phyloP scores from a whole-genome alignment of 139 green algal species.

The Coccomyxa sp. region DNA sequence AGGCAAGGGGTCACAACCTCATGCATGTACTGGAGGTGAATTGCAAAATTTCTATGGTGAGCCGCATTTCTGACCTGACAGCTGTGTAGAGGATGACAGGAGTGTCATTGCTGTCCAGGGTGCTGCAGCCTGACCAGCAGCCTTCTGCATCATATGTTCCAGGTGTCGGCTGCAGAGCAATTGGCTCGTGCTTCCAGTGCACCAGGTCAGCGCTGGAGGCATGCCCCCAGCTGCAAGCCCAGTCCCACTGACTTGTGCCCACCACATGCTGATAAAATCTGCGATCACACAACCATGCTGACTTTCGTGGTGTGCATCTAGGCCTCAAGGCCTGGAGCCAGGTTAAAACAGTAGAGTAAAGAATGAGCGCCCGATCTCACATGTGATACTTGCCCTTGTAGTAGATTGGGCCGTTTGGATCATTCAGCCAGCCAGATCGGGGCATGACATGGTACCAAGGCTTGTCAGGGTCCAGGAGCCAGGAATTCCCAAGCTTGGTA shows the following conservation, averaged over 20 bases:
- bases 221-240: conserved; percentile 29
- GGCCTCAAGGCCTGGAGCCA: not conserved
- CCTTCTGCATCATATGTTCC: conserved; percentile 16
- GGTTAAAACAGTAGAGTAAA: not conserved
- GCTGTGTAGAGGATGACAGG: conserved; percentile 26
- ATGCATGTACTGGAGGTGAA: not conserved
- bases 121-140: conserved; percentile 28
- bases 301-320: not conserved
- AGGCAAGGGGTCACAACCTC: not conserved
- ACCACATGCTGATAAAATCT: conserved; percentile 40
- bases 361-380: not conserved
- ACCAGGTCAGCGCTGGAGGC: conserved; percentile 22
- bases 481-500: not conserved
- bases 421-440: conserved; percentile 32
- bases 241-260: conserved; percentile 24
- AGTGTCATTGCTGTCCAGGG: conserved; percentile 5
- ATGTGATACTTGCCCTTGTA: conserved; percentile 33
- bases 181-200: conserved; percentile 24
- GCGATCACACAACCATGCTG: not conserved
- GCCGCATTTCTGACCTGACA: conserved; percentile 8
- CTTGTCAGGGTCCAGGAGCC: conserved; percentile 25
- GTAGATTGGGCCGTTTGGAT: conserved; percentile 40
- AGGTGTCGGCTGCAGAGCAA: conserved; percentile 19
- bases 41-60: too few relatives aligned
- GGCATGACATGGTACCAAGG: conserved; percentile 33